phyloP scores from a whole-genome alignment of 768 basidiomycete genomes.

The Xerocomus brunneocitrinus region DNA sequence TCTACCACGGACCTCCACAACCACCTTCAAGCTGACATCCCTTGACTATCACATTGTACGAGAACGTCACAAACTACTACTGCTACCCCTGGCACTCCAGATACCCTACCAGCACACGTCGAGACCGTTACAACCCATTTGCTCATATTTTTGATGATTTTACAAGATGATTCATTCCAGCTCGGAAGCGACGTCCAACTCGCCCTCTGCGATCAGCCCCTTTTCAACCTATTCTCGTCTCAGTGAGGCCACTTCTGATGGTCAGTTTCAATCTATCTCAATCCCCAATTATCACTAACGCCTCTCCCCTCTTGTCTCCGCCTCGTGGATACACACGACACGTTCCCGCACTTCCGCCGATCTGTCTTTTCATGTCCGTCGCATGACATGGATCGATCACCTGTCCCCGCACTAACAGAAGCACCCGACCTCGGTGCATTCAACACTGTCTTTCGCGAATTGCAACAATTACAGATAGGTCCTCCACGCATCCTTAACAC shows the following conservation, averaged over 20 bases:
- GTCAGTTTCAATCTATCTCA: conserved; percentile 16
- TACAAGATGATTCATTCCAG: conserved; percentile 31
- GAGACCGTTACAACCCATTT: neutral
- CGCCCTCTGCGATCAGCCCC: conserved; percentile 34
- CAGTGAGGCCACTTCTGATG: conserved; percentile 55
- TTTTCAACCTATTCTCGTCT: conserved; percentile 36
- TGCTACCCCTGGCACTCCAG: neutral
- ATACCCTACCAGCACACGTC: neutral
- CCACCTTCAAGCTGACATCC: neutral
- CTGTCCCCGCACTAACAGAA: conserved; percentile 33
- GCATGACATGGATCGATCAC: neutral
- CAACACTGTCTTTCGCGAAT: conserved; percentile 62
- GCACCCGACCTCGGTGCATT: conserved; percentile 74
- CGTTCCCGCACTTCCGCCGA: conserved; percentile 4
- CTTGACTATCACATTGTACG: neutral
- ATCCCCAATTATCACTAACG: conserved; percentile 1
- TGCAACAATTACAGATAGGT: conserved; percentile 53
- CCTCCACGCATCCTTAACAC: conserved; percentile 23
- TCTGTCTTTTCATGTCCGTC: conserved; percentile 11
- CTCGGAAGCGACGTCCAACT: conserved; percentile 33
- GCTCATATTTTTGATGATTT: conserved; percentile 15
- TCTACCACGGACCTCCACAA: neutral
- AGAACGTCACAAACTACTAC: neutral
- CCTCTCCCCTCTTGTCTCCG: neutral
- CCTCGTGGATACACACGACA: neutral